Evolutionary conservation across 768 basidiomycete species (phyloP).

Genomic region (Obba rivulosa): DNA sequence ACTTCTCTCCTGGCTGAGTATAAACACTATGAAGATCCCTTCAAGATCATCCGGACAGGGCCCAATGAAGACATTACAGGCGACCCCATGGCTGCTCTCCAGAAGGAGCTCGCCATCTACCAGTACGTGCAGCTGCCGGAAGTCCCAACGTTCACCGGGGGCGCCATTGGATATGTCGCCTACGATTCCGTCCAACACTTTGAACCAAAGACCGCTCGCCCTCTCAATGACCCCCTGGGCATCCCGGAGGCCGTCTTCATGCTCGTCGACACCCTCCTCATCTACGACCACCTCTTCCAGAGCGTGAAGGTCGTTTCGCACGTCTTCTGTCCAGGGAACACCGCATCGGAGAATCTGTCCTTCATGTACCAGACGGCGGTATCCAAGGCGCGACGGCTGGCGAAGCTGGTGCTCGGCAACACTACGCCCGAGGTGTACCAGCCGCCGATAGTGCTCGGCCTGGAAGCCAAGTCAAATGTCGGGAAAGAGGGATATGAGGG

Average conservation of each 20-base stretch:
- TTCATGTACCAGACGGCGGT: conserved; percentile 89
- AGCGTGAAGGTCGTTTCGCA: conserved; percentile 94
- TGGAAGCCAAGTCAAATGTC: conserved; percentile 79
- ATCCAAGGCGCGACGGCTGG: conserved; percentile 75
- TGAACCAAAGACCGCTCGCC: conserved; percentile 84
- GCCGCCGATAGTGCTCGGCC: conserved; percentile 57
- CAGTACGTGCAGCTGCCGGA: conserved; percentile 89
- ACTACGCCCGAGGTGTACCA: conserved; percentile 63
- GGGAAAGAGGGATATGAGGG: conserved; percentile 88
- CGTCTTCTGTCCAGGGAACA: conserved; percentile 76
- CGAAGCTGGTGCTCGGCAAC: conserved; percentile 53
- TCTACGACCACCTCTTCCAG: conserved; percentile 97
- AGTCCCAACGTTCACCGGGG: conserved; percentile 92
- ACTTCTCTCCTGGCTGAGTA: neutral
- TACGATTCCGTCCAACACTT: conserved; percentile 97
- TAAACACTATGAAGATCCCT: conserved; percentile 62
- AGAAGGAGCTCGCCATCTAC: conserved; percentile 82
- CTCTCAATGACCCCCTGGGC: conserved; percentile 69
- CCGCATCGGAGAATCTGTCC: conserved; percentile 60
- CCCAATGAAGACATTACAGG: conserved; percentile 77
- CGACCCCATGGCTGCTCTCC: conserved; percentile 80
- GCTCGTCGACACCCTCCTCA: conserved; percentile 90
- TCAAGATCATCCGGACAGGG: conserved; percentile 88
- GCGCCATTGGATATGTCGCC: conserved; percentile 94
- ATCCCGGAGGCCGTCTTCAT: conserved; percentile 97